phyloP scores from a whole-genome alignment of 495 filamentous ascomycete genomes.

The Penicillium maclennaniae region DNA sequence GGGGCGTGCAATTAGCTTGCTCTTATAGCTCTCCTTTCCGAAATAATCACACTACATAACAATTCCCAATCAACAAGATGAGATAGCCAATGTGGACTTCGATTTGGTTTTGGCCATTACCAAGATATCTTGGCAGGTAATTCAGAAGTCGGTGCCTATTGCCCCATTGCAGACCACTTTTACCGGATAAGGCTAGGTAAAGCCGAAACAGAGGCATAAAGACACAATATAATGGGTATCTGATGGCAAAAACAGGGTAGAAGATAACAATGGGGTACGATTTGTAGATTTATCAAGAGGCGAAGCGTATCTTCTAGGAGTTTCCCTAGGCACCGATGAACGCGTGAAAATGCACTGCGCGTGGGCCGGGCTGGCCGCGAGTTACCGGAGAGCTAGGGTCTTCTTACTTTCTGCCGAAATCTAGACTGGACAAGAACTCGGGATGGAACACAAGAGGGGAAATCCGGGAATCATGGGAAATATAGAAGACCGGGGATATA shows the following conservation, averaged over 20 bases:
- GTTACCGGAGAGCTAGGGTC: background rate
- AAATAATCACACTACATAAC: too few relatives aligned
- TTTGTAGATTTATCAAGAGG: background rate
- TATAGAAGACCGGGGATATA: too few relatives aligned
- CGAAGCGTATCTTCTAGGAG: background rate
- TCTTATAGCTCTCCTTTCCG: too few relatives aligned
- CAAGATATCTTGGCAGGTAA: background rate
- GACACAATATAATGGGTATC: too few relatives aligned
- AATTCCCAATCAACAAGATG: too few relatives aligned
- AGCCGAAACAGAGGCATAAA: too few relatives aligned
- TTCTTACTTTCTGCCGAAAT: background rate
- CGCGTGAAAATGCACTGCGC: conserved; percentile 12
- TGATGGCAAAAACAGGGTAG: background rate
- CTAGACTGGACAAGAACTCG: background rate
- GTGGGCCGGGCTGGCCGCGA: background rate
- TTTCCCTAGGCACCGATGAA: background rate
- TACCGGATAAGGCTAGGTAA: background rate
- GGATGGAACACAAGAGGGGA: background rate
- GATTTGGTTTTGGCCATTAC: background rate
- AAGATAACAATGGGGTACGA: background rate
- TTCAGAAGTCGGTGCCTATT: background rate
- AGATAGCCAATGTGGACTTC: background rate
- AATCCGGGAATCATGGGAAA: too few relatives aligned
- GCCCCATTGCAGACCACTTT: background rate
- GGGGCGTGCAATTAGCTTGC: background rate